These are phyloP conservation scores for Kockiozyma suomiensis DNA, from an alignment of 805 yeast genomes.

Conservation along the genomic window DNA sequence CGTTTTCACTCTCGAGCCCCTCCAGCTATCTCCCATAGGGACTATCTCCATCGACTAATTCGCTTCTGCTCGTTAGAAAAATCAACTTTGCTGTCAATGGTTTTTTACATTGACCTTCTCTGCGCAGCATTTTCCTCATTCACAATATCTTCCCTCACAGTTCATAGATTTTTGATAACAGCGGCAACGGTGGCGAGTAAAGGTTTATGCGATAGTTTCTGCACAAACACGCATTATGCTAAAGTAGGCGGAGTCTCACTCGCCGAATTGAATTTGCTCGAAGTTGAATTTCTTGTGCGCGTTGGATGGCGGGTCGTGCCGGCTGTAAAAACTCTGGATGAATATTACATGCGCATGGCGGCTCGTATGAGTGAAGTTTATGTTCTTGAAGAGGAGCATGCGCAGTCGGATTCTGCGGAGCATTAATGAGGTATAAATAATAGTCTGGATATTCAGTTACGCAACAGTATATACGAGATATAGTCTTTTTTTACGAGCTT, in stretches of 20 bases:
- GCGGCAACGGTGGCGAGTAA: conserved; percentile 91
- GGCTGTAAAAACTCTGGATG: conserved; percentile 38
- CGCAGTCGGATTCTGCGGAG: too few relatives aligned
- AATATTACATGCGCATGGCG: conserved; percentile 44
- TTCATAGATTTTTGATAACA: conserved; percentile 85
- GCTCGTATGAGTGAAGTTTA: conserved; percentile 36
- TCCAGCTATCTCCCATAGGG: conserved; percentile 79
- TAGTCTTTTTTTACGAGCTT: too few relatives aligned
- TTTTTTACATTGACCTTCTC: conserved; percentile 88
- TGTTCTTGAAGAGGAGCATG: conserved; percentile 24
- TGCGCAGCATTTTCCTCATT: conserved; percentile 77
- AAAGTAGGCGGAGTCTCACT: conserved; percentile 92
- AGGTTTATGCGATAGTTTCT: conserved; percentile 89
- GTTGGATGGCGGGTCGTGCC: conserved; percentile 81
- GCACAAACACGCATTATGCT: conserved; percentile 91
- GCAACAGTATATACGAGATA: background rate
- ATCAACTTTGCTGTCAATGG: conserved; percentile 74
- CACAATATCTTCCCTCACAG: conserved; percentile 86
- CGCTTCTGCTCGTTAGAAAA: conserved; percentile 85
- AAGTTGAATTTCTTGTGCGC: conserved; percentile 79
- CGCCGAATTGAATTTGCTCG: conserved; percentile 80
- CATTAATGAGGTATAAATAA: background rate
- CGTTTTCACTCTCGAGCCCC: conserved; percentile 93
- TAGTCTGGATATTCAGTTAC: background rate
- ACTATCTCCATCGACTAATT: conserved; percentile 73